phyloP scores from a whole-genome alignment of 192 early-diverging fungal species.

The Backusella circina region DNA sequence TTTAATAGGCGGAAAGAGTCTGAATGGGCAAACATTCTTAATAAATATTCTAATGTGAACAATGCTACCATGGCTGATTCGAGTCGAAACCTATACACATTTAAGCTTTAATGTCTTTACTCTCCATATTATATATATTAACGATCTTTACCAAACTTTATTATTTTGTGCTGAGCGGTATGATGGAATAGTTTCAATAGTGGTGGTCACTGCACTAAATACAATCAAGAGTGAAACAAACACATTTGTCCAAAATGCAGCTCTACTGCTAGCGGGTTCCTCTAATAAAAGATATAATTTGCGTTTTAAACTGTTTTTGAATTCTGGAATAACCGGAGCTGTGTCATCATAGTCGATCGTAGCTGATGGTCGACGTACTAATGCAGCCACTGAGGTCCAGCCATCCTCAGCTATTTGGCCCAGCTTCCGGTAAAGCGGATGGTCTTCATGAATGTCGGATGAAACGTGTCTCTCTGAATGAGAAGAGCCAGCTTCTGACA shows the following conservation, averaged over 20 bases:
- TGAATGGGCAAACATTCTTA: constrained; percentile 69
- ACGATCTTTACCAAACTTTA: constrained; percentile 41
- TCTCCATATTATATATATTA: background rate
- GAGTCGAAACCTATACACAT: constrained; percentile 11
- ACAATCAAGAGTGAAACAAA: constrained; percentile 74
- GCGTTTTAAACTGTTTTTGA: constrained; percentile 38
- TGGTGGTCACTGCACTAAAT: constrained; percentile 67
- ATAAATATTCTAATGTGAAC: constrained; percentile 71
- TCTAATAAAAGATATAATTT: constrained; percentile 70
- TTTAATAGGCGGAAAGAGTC: constrained; percentile 62
- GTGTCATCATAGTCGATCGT: background rate
- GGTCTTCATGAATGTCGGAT: background rate
- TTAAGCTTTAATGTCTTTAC: too few species aligned
- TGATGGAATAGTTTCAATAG: constrained; percentile 77
- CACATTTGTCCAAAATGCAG: constrained; percentile 70
- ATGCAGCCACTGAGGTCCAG: background rate
- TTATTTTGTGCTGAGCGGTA: constrained; percentile 55
- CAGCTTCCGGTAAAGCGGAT: background rate
- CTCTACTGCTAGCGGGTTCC: constrained; percentile 69
- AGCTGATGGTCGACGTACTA: background rate
- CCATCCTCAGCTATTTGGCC: background rate
- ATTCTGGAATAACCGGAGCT: background rate
- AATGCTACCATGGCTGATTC: constrained; percentile 54
- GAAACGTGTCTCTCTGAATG: background rate
- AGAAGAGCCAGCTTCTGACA: background rate